Evolutionary conservation across 257 asterid genomes (phyloP), one percentile per base, ranked within the genome.

Genomic region (Eucommia ulmoides): DNA sequence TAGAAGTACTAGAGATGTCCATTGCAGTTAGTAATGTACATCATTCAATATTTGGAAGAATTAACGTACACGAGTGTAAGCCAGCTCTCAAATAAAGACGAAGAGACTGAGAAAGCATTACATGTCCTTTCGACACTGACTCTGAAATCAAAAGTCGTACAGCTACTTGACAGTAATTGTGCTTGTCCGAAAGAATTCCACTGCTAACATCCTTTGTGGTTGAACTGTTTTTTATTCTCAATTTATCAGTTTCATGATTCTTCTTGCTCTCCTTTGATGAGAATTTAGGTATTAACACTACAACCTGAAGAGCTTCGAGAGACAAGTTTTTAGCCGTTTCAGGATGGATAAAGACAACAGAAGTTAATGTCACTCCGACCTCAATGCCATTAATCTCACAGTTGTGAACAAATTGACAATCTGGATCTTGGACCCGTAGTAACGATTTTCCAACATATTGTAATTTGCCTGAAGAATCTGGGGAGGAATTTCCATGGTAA

Each of bases 41-140:
- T 52, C 16, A 55, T 42, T 66, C 41, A 65, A 64, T 41, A 46
- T 21, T 59, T 23, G 52, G 56, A 57, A 54, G 53, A 69, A 60
- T 54, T 23, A 67, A 77, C 96, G 60, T 79, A 89, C 98, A 72
- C 66, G 96, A 78, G 75, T 81, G 98, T 26, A 82, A 52, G 59
- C 66, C 74, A 33, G 94, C 78, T 70, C 88, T 81, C 88, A 89
- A 66, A 76, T 76, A 79, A 65, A 82, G 85, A 55, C 93, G 92
- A 56, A 89, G 94, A 52, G 92, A 69, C 70, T 58, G 78, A 62
- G 93, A 64, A 61, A 89, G 74, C 96, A 78, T 83, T 59, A 89
- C 60, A 66, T 89, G 98, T 59, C 98, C 98, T 77, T 70, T 83
- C 19, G 93, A 77, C 67, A 85, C 98, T 24, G 87, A 73, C 54